These are phyloP conservation scores for Trametes versicolor DNA, from an alignment of 1,284 basidiomycete genomes.

Conservation along the genomic window DNA sequence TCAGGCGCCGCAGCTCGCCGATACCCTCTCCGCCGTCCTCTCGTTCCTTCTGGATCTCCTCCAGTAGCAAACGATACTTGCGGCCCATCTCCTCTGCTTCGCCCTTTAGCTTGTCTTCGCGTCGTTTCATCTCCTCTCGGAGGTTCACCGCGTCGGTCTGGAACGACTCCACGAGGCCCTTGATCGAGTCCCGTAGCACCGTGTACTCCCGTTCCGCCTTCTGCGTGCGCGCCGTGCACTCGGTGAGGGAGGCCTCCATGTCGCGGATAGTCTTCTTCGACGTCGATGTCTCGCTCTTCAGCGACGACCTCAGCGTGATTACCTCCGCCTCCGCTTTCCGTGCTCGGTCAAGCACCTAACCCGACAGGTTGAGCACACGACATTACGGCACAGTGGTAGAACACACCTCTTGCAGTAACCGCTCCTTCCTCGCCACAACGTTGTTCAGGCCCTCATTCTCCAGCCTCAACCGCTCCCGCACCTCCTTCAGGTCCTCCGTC, in stretches of 20 bases:
- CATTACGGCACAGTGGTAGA: background rate
- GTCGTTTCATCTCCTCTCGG: slow-evolving; percentile 72
- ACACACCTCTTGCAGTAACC: slow-evolving; percentile 81
- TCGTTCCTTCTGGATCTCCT: slow-evolving; percentile 65
- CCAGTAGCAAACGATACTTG: slow-evolving; percentile 69
- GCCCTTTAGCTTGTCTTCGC: slow-evolving; percentile 70
- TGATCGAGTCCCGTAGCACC: slow-evolving; percentile 77
- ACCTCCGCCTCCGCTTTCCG: slow-evolving; percentile 84
- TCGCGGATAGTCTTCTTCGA: slow-evolving; percentile 81
- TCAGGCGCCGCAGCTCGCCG: slow-evolving; percentile 51
- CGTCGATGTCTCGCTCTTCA: slow-evolving; percentile 75
- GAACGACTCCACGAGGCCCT: slow-evolving; percentile 73
- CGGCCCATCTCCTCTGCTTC: slow-evolving; percentile 72
- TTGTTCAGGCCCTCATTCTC: slow-evolving; percentile 90
- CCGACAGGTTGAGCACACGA: background rate
- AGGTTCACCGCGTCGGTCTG: slow-evolving; percentile 72
- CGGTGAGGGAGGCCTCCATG: slow-evolving; percentile 75
- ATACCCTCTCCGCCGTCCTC: slow-evolving; percentile 50
- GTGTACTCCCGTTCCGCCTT: slow-evolving; percentile 83
- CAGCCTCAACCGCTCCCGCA: slow-evolving; percentile 77
- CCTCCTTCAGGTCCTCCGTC: slow-evolving; percentile 88
- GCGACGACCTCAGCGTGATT: slow-evolving; percentile 66
- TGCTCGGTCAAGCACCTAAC: slow-evolving; percentile 79
- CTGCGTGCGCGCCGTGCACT: slow-evolving; percentile 79
- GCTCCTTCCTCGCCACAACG: slow-evolving; percentile 86